Evolutionary conservation across 306 rosid genomes (phyloP), one percentile per base, ranked within the genome.

Genomic region (Prunus salicina): DNA sequence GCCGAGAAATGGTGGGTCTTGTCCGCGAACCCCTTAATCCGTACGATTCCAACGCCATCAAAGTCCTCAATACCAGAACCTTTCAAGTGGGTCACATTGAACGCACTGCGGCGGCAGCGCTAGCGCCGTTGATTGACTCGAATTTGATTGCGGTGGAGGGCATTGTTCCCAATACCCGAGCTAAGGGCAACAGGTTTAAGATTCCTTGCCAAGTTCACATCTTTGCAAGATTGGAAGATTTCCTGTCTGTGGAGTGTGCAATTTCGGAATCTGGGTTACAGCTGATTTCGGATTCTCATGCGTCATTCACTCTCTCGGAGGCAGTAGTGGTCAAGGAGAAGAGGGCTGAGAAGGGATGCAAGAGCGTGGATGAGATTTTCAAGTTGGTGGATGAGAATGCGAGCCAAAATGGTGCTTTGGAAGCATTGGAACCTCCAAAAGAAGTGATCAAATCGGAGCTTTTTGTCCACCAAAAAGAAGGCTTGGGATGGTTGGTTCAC

Each of bases 151-250:
- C 71, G 22, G 76, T 88, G 13, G 93, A 86, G 41, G 91, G 87
- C 56, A 89, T 93, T 67, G 91, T 93, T 45, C 95, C 93, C 58
- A 76, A 70, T 20, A 3, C 68, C 53, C 86, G 88, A 28, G 18
- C 69, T 4, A 12, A 71, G 19, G 50, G 28, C 19, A 88, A 58
- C 69, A 52, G 80, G 30, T 77, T 38, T 64, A 87, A 72, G 22
- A 41, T 90, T 34, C 90, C 89, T 47, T 87, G 94, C 55, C 98
- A 93, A 73, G 32, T 93, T 46, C 98, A 90, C 80, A 20, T 93
- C 12, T 93, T 88, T 66, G 82, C 86, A 1, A 50, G 57, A 20
- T n/a, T 67, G 15, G 83, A 80, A 12, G 67, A 73, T 11, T 84
- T 84, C n/a, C 67, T 78, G 20, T 4, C 56, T 0, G 84, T 86